Conservation (phyloP, 768 basidiomycete species). For the Tephrocybe sp. region DNA sequence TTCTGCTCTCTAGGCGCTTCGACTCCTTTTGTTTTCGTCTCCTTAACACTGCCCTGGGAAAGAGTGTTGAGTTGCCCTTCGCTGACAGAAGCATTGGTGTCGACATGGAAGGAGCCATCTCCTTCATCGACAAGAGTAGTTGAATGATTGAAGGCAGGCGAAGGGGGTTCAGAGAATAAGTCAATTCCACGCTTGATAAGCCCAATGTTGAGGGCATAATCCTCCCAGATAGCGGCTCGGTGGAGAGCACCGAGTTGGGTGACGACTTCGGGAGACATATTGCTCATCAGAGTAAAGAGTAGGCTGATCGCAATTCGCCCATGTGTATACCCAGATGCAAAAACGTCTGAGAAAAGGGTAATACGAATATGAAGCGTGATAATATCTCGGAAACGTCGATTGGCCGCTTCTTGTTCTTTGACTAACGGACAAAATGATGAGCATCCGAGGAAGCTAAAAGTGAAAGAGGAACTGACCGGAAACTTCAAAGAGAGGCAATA, state of each 20-base stretch:
- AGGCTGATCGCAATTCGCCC: slow-evolving; percentile 72
- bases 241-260: slow-evolving; percentile 76
- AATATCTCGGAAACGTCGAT: slow-evolving; percentile 67
- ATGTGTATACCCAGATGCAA: slow-evolving; percentile 81
- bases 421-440: slow-evolving; percentile 27
- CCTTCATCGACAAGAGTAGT: slow-evolving; percentile 35
- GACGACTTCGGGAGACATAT: slow-evolving; percentile 61
- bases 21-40: slow-evolving; percentile 31
- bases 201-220: slow-evolving; percentile 68
- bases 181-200: slow-evolving; percentile 54
- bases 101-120: slow-evolving; percentile 24
- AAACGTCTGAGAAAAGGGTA: slow-evolving; percentile 83
- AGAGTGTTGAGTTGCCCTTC: no score
- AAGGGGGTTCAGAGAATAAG: slow-evolving; percentile 38
- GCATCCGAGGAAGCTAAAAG: slow-evolving; percentile 4
- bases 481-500: slow-evolving; percentile 62
- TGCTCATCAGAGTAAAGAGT: slow-evolving; percentile 70
- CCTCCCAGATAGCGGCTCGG: slow-evolving; percentile 83
- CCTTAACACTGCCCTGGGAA: no score
- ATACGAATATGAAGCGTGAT: slow-evolving; percentile 76
- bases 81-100: no score
- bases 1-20: slow-evolving; percentile 59
- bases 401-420: slow-evolving; percentile 47
- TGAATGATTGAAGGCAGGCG: slow-evolving; percentile 49
- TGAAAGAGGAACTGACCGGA: slow-evolving; percentile 30